Evolutionary conservation across 1,284 basidiomycete species (phyloP), one percentile per base, ranked within the genome.

Genomic region (Leccinum griseonigrum): DNA sequence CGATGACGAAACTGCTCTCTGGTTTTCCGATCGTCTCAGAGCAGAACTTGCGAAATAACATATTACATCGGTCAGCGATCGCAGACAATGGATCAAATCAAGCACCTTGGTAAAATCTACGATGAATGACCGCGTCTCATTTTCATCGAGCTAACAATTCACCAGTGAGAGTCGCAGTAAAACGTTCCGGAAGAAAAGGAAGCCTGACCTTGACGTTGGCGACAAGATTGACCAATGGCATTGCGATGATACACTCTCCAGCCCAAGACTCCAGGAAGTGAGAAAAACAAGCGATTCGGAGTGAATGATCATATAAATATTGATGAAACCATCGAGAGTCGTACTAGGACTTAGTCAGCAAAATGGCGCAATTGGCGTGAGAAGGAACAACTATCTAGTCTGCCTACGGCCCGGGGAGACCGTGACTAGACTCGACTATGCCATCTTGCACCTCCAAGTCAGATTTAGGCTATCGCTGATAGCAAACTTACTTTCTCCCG

Each of bases 201-300:
- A 10, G 31, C 18, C 66, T 54, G 62, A 81, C 83, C 71, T 83
- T 78, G 65, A 86, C 83, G 71, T 88, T 88, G n/a, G 85, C 85
- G 60, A 77, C 77, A 38, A 88, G 76, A 43, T 81, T 77, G 67
- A 87, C 78, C 63, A 18, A 43, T 51, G 64, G 64, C 52, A 63
- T 58, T 26, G 31, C 26, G 29, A 50, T 18, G 22, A 34, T 40
- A 11, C 3, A 16, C 48, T 51, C 28, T 52, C 28, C 46, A 48
- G 16, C 36, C 2, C 8, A 38, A 38, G 16, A 16, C 38, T 38
- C 38, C 38, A 38, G 9, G 54, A 31, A 38, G 28, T 18, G 36
- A 10, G 26, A 46, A 46, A 26, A 26, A 26, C 22, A 26, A 46
- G 43, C 22, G 43, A 22, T 7, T 38, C 10, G 2, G 32, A 34